Conservation (phyloP, 108 stramenopile species). For the Epithemia pelagica region DNA sequence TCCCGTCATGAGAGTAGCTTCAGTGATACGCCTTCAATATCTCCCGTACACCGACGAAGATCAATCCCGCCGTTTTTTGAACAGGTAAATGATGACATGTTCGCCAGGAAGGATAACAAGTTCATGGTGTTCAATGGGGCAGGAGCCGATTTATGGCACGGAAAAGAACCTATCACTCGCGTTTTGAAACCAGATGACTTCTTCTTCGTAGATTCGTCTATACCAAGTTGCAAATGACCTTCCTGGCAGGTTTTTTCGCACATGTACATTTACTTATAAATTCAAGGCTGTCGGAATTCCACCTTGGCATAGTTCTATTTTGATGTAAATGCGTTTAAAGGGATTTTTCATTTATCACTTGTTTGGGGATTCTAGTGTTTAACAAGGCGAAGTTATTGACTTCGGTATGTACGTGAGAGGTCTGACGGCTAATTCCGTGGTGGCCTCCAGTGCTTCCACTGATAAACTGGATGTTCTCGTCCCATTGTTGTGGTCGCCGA, state of each 20-base stretch:
- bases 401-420: too few species aligned
- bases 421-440: too few species aligned
- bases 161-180: slow-evolving; percentile 34
- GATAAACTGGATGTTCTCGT: not conserved
- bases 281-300: too few species aligned
- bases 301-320: too few species aligned
- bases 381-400: too few species aligned
- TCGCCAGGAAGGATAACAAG: slow-evolving; percentile 79
- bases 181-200: not conserved
- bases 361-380: too few species aligned
- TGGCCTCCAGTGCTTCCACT: too few species aligned
- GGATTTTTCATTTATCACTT: too few species aligned
- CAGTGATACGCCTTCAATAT: not conserved
- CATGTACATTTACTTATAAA: too few species aligned
- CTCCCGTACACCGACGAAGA: not conserved
- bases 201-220: not conserved
- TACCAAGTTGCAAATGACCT: not conserved
- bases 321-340: too few species aligned
- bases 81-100: slow-evolving; percentile 80
- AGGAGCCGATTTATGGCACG: slow-evolving; percentile 69
- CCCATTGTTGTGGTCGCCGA: not conserved
- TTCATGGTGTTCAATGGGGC: slow-evolving; percentile 91
- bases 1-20: not conserved
- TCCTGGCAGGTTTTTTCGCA: too few species aligned
- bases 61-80: slow-evolving; percentile 35